phyloP scores from a whole-genome alignment of 495 filamentous ascomycete species.

The Extremus antarcticus region DNA sequence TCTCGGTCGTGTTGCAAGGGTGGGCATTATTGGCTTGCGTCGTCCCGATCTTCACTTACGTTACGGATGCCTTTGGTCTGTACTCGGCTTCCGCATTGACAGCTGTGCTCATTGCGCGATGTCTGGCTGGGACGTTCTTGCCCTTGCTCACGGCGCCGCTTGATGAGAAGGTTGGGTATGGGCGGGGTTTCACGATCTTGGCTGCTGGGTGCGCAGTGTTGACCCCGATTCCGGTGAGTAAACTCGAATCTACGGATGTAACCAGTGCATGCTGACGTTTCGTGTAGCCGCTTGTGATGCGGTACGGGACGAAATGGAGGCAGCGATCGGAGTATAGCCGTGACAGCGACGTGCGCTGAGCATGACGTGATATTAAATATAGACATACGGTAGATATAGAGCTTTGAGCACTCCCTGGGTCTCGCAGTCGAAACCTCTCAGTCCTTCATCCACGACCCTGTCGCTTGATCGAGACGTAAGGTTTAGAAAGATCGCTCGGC shows the following conservation, averaged over 20 bases:
- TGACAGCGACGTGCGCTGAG: not conserved
- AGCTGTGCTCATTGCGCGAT: conserved; percentile 42
- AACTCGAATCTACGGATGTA: not conserved
- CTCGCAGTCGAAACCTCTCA: no score
- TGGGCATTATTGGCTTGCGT: conserved; percentile 34
- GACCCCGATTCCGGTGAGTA: conserved; percentile 39
- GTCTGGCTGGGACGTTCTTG: conserved; percentile 43
- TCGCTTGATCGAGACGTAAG: no score
- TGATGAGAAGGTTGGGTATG: conserved; percentile 37
- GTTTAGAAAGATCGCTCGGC: not conserved
- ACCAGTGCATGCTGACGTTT: not conserved
- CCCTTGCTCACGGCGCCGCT: conserved; percentile 40
- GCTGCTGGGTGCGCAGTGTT: conserved; percentile 30
- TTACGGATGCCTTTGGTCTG: conserved; percentile 47
- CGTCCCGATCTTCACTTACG: conserved; percentile 42
- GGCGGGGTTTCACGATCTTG: conserved; percentile 38
- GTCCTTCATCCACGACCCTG: no score
- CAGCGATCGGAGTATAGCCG: conserved; percentile 37
- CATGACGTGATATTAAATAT: not conserved
- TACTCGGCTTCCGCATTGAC: conserved; percentile 49
- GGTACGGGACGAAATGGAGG: conserved; percentile 41
- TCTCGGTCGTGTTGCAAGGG: conserved; percentile 32
- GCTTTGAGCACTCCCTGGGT: no score
- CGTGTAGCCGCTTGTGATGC: conserved; percentile 29
- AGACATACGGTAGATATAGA: no score